Conservation (phyloP, 768 basidiomycete species). For the Antrodiella citrinella region DNA sequence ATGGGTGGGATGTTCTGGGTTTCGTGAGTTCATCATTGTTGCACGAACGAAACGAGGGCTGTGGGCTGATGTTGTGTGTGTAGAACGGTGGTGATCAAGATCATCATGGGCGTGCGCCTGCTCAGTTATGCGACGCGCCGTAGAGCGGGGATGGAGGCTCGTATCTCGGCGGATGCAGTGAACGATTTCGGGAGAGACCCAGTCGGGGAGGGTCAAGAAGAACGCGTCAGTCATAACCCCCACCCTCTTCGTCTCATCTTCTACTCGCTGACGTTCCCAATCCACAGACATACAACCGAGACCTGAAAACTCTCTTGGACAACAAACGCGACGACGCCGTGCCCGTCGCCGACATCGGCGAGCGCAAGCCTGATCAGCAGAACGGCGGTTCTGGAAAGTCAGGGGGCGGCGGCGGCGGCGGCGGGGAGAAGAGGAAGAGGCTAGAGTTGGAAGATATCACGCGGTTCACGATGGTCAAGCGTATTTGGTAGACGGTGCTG, state of each 20-base stretch:
- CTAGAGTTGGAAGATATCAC: conserved; percentile 84
- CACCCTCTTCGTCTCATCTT: neutral
- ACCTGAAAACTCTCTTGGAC: conserved; percentile 66
- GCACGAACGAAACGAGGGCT: neutral
- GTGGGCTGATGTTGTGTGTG: neutral
- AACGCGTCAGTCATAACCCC: conserved; percentile 45
- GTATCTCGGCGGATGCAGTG: conserved; percentile 63
- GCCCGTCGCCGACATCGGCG: conserved; percentile 65
- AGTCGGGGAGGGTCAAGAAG: conserved; percentile 84
- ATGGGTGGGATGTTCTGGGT: conserved; percentile 73
- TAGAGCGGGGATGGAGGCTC: conserved; percentile 68
- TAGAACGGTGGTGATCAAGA: conserved; percentile 80
- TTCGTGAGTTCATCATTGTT: conserved; percentile 49
- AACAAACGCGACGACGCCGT: conserved; percentile 62
- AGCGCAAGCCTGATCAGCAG: conserved; percentile 24
- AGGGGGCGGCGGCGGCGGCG: conserved; percentile 22
- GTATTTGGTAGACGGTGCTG: conserved; percentile 76
- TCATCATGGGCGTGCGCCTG: conserved; percentile 86
- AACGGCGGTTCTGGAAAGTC: conserved; percentile 13
- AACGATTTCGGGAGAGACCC: conserved; percentile 90
- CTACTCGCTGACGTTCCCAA: neutral
- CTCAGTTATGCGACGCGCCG: conserved; percentile 76
- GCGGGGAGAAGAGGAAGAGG: conserved; percentile 43
- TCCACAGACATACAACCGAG: conserved; percentile 68
- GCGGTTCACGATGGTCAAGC: conserved; percentile 92